Conservation (phyloP, 805 yeast genomes). For the Saccharomycodes ludwigii region DNA sequence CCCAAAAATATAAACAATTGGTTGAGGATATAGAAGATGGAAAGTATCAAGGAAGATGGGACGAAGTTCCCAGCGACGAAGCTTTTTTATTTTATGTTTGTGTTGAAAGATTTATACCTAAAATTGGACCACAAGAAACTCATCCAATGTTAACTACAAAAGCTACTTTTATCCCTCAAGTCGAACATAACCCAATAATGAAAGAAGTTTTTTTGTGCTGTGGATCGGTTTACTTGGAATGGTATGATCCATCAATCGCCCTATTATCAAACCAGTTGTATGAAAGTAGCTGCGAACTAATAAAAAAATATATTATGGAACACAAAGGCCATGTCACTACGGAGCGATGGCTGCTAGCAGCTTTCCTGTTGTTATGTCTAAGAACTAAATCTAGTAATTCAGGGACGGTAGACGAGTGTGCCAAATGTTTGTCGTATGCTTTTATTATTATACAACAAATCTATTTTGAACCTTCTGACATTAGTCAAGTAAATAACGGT, state of each 20-base stretch:
- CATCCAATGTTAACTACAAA: constrained; percentile 29
- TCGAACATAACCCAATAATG: constrained; percentile 19
- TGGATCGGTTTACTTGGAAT: constrained; percentile 29
- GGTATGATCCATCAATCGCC: constrained; percentile 19
- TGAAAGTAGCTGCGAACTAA: constrained; percentile 13
- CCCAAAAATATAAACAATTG: constrained; percentile 5
- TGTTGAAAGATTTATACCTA: constrained; percentile 28
- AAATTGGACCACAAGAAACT: constrained; percentile 30
- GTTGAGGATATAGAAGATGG: constrained; percentile 5
- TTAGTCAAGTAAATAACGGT: background rate
- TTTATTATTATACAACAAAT: constrained; percentile 25
- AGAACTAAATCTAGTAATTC: constrained; percentile 24
- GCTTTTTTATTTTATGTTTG: constrained; percentile 24
- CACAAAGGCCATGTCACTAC: constrained; percentile 19
- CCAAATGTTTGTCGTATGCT: constrained; percentile 25
- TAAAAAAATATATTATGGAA: constrained; percentile 14
- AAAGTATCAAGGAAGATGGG: constrained; percentile 1
- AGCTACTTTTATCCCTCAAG: constrained; percentile 28
- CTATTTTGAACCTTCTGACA: constrained; percentile 7
- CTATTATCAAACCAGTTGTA: constrained; percentile 15
- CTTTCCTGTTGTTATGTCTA: constrained; percentile 27
- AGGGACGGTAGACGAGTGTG: constrained; percentile 18
- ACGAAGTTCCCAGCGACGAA: constrained; percentile 6
- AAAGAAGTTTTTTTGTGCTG: constrained; percentile 28
- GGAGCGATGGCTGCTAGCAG: constrained; percentile 30